These are phyloP conservation scores for Phlyctochytrium arcticum DNA, from an alignment of 192 early-diverging fungal species.

Conservation along the genomic window DNA sequence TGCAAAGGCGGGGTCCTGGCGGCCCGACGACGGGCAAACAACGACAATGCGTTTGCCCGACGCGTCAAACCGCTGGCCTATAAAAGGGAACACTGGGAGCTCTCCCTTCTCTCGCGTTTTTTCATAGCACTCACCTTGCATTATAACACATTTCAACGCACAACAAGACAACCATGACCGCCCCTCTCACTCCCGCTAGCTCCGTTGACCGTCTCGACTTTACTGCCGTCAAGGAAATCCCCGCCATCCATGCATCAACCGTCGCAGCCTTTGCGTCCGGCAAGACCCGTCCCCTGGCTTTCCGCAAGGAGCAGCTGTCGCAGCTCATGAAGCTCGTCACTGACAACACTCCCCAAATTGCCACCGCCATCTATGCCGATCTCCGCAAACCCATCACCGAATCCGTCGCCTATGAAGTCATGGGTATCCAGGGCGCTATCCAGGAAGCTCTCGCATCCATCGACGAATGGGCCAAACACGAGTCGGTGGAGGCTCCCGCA, in stretches of 20 bases:
- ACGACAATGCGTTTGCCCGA: too few relatives aligned
- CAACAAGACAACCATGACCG: too few relatives aligned
- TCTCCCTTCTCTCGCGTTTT: too few relatives aligned
- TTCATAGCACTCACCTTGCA: too few relatives aligned
- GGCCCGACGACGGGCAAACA: too few relatives aligned
- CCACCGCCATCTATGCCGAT: constrained; percentile 30
- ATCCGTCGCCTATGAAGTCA: constrained; percentile 20
- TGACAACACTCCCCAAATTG: constrained; percentile 26
- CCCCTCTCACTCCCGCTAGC: too few relatives aligned
- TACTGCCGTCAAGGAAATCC: constrained; percentile 2
- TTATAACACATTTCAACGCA: too few relatives aligned
- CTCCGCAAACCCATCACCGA: constrained; percentile 11
- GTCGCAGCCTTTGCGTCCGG: constrained; percentile 29
- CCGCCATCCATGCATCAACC: neutral
- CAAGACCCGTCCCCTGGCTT: constrained; percentile 29
- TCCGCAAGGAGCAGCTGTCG: constrained; percentile 35
- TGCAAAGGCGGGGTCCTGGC: too few relatives aligned
- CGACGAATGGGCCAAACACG: constrained; percentile 32
- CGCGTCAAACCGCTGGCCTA: too few relatives aligned
- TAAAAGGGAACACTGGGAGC: too few relatives aligned
- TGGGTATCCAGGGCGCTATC: constrained; percentile 27
- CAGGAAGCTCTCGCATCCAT: constrained; percentile 28
- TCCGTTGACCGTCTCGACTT: neutral
- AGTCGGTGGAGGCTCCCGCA: neutral
- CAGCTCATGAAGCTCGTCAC: constrained; percentile 19